A percentile compares a stretch with the other conserved stretches of the same genome.
phyloP scores from a whole-genome alignment of 495 filamentous ascomycete species.

The Trichoderma reesei region DNA sequence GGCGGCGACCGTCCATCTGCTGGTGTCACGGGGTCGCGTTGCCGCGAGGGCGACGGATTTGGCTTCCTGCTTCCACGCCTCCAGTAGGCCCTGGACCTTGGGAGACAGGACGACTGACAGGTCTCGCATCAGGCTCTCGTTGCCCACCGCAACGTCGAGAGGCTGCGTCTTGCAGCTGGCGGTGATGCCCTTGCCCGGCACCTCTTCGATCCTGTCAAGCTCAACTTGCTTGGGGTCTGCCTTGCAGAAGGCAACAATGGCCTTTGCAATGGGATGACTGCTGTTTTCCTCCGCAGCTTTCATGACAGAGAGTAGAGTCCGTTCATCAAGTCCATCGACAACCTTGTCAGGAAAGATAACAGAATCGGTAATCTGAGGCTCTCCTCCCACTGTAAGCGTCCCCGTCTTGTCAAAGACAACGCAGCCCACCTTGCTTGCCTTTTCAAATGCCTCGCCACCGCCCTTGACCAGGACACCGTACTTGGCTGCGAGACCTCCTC shows the following conservation, averaged over 20 bases:
- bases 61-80: constrained; percentile 58
- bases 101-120: constrained; percentile 24
- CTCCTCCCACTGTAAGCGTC: constrained; percentile 77
- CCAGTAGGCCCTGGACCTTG: constrained; percentile 35
- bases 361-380: constrained; percentile 68
- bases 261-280: constrained; percentile 78
- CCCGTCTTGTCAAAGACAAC: constrained; percentile 97
- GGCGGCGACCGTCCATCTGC: constrained; percentile 34
- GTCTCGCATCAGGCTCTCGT: constrained; percentile 61
- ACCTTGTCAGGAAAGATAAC: constrained; percentile 39
- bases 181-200: constrained; percentile 72
- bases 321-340: constrained; percentile 19
- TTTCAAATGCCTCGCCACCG: constrained; percentile 93
- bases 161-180: constrained; percentile 46
- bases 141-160: constrained; percentile 71
- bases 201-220: constrained; percentile 53
- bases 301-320: constrained; percentile 38
- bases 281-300: constrained; percentile 70
- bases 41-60: constrained; percentile 68
- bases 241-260: constrained; percentile 61
- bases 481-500: constrained; percentile 76
- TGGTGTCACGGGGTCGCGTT: constrained; percentile 20
- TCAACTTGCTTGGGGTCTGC: constrained; percentile 22
- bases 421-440: constrained; percentile 74
- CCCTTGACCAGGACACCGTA: constrained; percentile 88